A percentile compares a stretch with the other conserved stretches of the same genome.
Conservation (phyloP, 2,329 filamentous ascomycete species). For the Camptophora hylomeconis region DNA sequence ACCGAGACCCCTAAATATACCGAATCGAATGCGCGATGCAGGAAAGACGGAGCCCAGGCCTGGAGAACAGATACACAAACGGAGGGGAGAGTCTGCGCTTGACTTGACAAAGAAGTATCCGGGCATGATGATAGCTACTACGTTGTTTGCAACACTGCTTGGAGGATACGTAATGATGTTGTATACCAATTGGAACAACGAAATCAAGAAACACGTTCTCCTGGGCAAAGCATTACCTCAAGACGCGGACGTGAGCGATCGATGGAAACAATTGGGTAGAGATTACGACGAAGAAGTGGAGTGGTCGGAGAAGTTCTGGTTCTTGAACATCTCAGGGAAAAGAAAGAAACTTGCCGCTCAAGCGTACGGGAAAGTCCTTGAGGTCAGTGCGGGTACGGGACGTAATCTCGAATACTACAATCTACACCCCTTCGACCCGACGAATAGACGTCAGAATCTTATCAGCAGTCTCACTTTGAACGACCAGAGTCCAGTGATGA, state of each 20-base stretch:
- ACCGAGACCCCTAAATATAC: too few relatives aligned
- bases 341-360: slow-evolving; percentile 28
- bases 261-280: slow-evolving; percentile 31
- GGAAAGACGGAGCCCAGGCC: too few relatives aligned
- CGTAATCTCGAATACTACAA: slow-evolving; percentile 35
- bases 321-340: slow-evolving; percentile 27
- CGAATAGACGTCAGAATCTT: slow-evolving; percentile 17
- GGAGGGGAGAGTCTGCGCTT: too few relatives aligned
- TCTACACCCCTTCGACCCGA: slow-evolving; percentile 16
- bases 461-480: slow-evolving; percentile 31
- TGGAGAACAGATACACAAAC: too few relatives aligned
- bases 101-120: too few relatives aligned
- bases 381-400: slow-evolving; percentile 38
- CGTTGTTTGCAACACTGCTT: too few relatives aligned
- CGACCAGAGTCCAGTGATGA: slow-evolving; percentile 36
- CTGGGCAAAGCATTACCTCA: too few relatives aligned
- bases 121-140: too few relatives aligned
- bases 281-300: slow-evolving; percentile 35
- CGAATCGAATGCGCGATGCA: too few relatives aligned
- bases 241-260: slow-evolving; percentile 30
- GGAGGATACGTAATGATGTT: too few relatives aligned
- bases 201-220: too few relatives aligned
- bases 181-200: too few relatives aligned
- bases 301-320: slow-evolving; percentile 25
- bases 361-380: slow-evolving; percentile 34